Base-by-base conservation (phyloP, 2,329 filamentous ascomycete species). In the Botryotinia calthae region DNA sequence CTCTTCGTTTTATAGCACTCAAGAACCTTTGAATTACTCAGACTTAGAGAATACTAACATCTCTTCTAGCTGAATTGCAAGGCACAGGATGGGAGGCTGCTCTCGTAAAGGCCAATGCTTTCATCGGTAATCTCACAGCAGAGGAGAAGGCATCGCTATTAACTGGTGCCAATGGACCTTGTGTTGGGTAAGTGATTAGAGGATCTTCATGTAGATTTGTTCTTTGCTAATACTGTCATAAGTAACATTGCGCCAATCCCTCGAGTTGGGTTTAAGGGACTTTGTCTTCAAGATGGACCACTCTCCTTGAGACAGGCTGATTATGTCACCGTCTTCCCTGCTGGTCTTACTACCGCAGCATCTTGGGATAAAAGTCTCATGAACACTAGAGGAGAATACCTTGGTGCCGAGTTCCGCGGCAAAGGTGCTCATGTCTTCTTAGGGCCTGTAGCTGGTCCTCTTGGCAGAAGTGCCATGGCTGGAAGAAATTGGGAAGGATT, bases 341-440 rank as follows among this genome's bases (percentile, higher is more conserved):
- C 90, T 22, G 91, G 90, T 75, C 84, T 91, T 72, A 90, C 90
- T 68, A 85, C 90, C 51, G 91, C 89, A 46, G 88, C 90, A 14
- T 90, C 91, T 18, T 93, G 89, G 87, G 89, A 92, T 80, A 87
- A 87, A 73, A 85, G 84, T 31, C 84, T 92, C 65, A 89, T 91
- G 80, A 81, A 83, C 66, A 80, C 83, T 56, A 82, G 86, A 69
- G 85, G 84, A 46, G 78, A 81, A 44, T 79, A 81, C 59, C 82
- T 87, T 80, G 86, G 85, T 16, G 79, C 79, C 3, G 93, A 96
- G 79, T 89, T 92, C 78, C 88, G 86, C 73, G 89, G 83, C 74
- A 96, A 95, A 82, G 93, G 93, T 74, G 86, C 93, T 56, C 91
- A 96, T 79, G 86, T 95, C 37, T 87, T 90, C 75, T 86, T 96